Percentiles rank a stretch among this genome's conserved stretches.
These are phyloP conservation scores for Backusella mclennaniae DNA, from an alignment of 192 early-diverging fungal genomes.

Conservation along the genomic window DNA sequence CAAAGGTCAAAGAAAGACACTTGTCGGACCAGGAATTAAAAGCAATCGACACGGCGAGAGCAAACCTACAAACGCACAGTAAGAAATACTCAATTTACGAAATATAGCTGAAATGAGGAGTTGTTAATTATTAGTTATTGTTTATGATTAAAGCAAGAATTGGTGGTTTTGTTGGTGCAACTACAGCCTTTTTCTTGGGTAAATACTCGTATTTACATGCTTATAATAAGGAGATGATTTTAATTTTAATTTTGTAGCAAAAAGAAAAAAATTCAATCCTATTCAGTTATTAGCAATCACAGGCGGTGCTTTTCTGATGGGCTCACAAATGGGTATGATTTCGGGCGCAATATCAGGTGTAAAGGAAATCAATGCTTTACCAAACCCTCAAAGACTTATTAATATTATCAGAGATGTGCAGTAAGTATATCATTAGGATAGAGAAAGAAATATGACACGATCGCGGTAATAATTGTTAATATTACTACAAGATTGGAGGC, in stretches of 20 bases:
- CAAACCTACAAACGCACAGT: conserved; percentile 27
- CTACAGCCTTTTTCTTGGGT: conserved; percentile 26
- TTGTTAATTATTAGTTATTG: background rate
- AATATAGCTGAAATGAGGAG: background rate
- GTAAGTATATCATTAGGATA: conserved; percentile 22
- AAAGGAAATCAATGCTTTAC: conserved; percentile 25
- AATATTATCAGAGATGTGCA: conserved; percentile 30
- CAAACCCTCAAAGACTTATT: conserved; percentile 29
- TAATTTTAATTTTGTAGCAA: background rate
- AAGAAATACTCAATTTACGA: background rate
- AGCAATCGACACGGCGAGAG: conserved; percentile 27
- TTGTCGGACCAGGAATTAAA: conserved; percentile 31
- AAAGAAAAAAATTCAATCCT: conserved; percentile 21
- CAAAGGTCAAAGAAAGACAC: conserved; percentile 27
- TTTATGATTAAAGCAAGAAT: conserved; percentile 13
- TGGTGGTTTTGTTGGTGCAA: conserved; percentile 29
- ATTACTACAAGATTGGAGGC: background rate
- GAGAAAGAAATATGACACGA: background rate
- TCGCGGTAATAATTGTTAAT: background rate
- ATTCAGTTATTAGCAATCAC: conserved; percentile 21
- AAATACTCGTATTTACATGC: background rate
- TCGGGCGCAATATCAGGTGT: conserved; percentile 31
- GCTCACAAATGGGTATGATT: conserved; percentile 37
- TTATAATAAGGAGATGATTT: background rate
- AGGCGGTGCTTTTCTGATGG: conserved; percentile 35